Conservation (phyloP, 768 basidiomycete genomes). For the Epithele typhae region DNA sequence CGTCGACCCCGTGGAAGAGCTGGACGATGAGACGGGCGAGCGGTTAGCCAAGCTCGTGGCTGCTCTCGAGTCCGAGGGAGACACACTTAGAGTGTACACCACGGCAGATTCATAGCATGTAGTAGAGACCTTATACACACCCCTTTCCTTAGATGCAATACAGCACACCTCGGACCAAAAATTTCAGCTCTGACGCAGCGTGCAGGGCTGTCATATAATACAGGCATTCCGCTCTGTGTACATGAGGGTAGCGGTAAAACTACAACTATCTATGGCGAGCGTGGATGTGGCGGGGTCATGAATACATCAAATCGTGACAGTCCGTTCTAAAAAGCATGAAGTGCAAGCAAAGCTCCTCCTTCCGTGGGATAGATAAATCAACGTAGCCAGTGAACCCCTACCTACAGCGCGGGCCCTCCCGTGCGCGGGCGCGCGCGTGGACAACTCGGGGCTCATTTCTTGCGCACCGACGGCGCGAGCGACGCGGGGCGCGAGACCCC, state of each 20-base stretch:
- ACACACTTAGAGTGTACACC: conserved; percentile 57
- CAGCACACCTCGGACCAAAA: too few relatives aligned
- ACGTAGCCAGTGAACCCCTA: too few relatives aligned
- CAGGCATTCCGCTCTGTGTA: conserved; percentile 2
- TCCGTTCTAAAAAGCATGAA: too few relatives aligned
- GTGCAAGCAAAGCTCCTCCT: too few relatives aligned
- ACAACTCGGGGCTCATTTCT: not conserved
- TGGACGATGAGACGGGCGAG: conserved; percentile 34
- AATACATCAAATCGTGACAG: too few relatives aligned
- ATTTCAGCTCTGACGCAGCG: too few relatives aligned
- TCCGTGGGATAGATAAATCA: too few relatives aligned
- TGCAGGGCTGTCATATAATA: not conserved
- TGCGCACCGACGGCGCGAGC: conserved; percentile 2
- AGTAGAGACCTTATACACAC: too few relatives aligned
- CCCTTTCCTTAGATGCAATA: too few relatives aligned
- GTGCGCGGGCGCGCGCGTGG: too few relatives aligned
- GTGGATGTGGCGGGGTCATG: too few relatives aligned
- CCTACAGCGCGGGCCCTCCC: too few relatives aligned
- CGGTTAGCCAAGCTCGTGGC: conserved; percentile 44
- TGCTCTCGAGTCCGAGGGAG: conserved; percentile 52
- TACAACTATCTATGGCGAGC: conserved; percentile 3
- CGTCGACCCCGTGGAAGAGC: conserved; percentile 33
- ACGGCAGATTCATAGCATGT: conserved; percentile 34
- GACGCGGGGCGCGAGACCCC: conserved; percentile 6
- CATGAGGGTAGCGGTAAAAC: conserved; percentile 8